Evolutionary conservation across 2,329 filamentous ascomycete genomes (phyloP), one percentile per base, ranked within the genome.

Genomic region (Nectriaceae sp.): DNA sequence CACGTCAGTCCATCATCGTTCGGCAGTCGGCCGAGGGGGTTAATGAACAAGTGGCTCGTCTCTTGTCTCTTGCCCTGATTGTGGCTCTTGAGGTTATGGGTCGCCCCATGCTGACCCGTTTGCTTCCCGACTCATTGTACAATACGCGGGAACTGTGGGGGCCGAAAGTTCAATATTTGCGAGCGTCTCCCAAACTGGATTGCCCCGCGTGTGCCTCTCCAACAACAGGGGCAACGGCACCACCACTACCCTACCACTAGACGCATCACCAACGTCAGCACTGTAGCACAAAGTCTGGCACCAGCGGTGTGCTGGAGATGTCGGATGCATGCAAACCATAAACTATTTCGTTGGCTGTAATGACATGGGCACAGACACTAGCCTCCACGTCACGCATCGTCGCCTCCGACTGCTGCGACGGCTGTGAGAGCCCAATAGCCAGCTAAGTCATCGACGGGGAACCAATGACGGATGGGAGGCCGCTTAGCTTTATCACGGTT

Each of bases 301-400:
- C 26, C 59, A 54, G 56, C 59, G 59, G 56, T 61, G 59, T 61
- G 59, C 55, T 41, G 41, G 43, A 43, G 47, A 46, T 38, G 42
- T 19, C 19, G 40, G 46, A 36, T 61, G 59, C 54, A 54, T 52
- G 46, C 49, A 43, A 47, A 39, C 47, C 49, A 38, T 43, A 31
- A 54, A 54, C 50, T 49, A 42, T 42, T 46, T 49, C 38, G 48
- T 44, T 43, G 48, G 51, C 42, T 43, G 46, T 50, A 41, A 45
- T 42, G 40, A 46, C 46, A 45, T 29, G 40, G 8, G 33, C 16
- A n/a, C 33, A 18, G 33, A 36, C 33, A 49, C 59, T 58, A 60
- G 57, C 49, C 46, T 37, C 39, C 22, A 50, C 48, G 49, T 59
- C 55, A 55, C 44, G 44, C 45, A 46, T 47, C 42, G 43, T 46